phyloP scores from a whole-genome alignment of 1,284 basidiomycete genomes.

The Ustilago xerochloae region DNA sequence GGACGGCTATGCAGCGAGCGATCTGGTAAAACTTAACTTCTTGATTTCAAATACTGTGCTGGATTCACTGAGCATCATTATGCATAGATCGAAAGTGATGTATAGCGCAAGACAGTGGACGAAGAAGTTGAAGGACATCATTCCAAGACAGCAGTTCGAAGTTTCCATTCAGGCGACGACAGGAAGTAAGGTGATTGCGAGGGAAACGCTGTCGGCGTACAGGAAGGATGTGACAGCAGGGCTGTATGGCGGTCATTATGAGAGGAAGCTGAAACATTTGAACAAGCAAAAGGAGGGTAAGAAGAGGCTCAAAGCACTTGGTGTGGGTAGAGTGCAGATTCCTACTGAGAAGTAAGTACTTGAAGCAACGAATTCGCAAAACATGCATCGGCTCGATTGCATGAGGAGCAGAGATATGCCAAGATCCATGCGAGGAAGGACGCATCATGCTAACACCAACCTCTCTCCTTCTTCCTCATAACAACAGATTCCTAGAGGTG shows the following conservation, averaged over 20 bases:
- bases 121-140: conserved; percentile 60
- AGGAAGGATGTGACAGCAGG: conserved; percentile 90
- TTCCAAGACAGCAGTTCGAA: conserved; percentile 92
- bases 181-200: conserved; percentile 86
- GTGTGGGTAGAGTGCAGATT: conserved; percentile 61
- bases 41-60: conserved; percentile 59
- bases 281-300: conserved; percentile 67
- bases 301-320: conserved; percentile 61
- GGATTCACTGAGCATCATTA: conserved; percentile 62
- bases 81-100: conserved; percentile 61
- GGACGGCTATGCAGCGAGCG: conserved; percentile 54
- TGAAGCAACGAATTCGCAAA: too few species aligned
- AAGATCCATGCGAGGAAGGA: not conserved
- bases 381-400: not conserved
- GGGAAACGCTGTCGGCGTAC: conserved; percentile 74
- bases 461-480: not conserved
- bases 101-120: conserved; percentile 55
- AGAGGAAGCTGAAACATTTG: conserved; percentile 62
- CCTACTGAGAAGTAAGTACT: conserved; percentile 54
- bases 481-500: conserved; percentile 31
- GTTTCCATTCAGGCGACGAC: conserved; percentile 75
- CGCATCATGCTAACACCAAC: not conserved
- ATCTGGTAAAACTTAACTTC: conserved; percentile 65
- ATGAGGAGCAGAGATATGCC: not conserved
- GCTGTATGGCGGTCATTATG: conserved; percentile 81